Evolutionary conservation across 1,284 basidiomycete genomes (phyloP).

Genomic region (Ustilago trichophora): DNA sequence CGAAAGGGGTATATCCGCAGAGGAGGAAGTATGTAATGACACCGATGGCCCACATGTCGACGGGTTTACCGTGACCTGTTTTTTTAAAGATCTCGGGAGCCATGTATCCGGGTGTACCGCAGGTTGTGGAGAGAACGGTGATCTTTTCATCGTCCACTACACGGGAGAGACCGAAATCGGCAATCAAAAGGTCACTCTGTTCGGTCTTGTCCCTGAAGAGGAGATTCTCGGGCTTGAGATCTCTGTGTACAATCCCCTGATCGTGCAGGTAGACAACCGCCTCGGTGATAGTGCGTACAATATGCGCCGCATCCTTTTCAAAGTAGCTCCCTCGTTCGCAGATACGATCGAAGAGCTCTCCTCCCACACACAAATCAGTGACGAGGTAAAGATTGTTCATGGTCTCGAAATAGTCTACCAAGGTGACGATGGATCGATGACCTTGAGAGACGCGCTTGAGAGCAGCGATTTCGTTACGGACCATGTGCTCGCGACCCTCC

Average conservation of each 20-base stretch:
- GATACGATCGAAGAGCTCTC: slow-evolving; percentile 97
- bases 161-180: slow-evolving; percentile 88
- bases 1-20: slow-evolving; percentile 66
- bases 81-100: slow-evolving; percentile 98
- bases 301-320: slow-evolving; percentile 90
- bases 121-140: slow-evolving; percentile 89
- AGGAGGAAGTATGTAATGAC: slow-evolving; percentile 66
- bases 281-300: slow-evolving; percentile 84
- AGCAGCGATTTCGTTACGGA: slow-evolving; percentile 95
- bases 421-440: slow-evolving; percentile 74
- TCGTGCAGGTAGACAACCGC: slow-evolving; percentile 93
- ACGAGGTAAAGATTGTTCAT: slow-evolving; percentile 85
- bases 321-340: slow-evolving; percentile 97
- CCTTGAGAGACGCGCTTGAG: slow-evolving; percentile 93
- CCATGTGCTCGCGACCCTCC: slow-evolving; percentile 74
- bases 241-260: slow-evolving; percentile 93
- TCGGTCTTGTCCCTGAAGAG: slow-evolving; percentile 90
- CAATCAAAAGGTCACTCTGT: slow-evolving; percentile 93
- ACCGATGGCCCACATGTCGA: slow-evolving; percentile 77
- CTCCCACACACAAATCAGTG: slow-evolving; percentile 96
- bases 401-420: slow-evolving; percentile 99
- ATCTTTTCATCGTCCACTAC: slow-evolving; percentile 91
- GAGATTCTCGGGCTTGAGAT: slow-evolving; percentile 96
- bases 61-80: slow-evolving; percentile 88
- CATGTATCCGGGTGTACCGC: slow-evolving; percentile 94